A percentile compares a stretch with the other conserved stretches of the same genome.
Conservation (phyloP, 1,284 basidiomycete genomes). For the Trichosporon inkin region DNA sequence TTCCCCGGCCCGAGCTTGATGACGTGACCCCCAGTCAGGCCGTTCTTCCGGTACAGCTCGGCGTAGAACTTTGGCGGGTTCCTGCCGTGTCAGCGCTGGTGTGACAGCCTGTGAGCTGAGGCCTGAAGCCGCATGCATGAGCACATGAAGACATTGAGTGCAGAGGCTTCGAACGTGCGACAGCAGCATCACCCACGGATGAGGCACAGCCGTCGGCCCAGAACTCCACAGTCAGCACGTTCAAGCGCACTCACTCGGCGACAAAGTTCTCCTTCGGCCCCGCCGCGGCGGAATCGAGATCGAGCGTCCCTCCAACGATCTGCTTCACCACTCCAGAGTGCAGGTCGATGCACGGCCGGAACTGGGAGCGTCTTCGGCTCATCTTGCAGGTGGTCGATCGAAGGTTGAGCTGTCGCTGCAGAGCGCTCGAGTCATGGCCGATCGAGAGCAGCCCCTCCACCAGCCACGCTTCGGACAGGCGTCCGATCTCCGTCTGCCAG, state of each 20-base stretch:
- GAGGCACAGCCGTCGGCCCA: no score
- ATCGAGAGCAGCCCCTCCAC: no score
- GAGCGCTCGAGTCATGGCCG: no score
- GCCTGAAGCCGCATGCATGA: no score
- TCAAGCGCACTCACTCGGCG: slow-evolving; percentile 63
- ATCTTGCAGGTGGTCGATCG: background rate
- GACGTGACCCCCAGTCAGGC: slow-evolving; percentile 82
- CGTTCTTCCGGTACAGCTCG: slow-evolving; percentile 65
- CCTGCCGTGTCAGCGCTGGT: slow-evolving; percentile 54
- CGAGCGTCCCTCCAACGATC: slow-evolving; percentile 90
- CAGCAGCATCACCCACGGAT: no score
- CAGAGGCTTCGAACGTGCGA: no score
- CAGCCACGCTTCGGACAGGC: no score
- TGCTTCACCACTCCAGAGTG: slow-evolving; percentile 95
- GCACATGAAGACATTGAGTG: no score
- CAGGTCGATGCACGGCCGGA: slow-evolving; percentile 95
- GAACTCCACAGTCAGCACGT: no score
- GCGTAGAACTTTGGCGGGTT: slow-evolving; percentile 79
- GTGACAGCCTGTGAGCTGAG: no score
- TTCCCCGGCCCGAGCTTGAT: slow-evolving; percentile 91
- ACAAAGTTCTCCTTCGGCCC: slow-evolving; percentile 87
- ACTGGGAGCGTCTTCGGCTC: slow-evolving; percentile 52
- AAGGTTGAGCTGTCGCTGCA: no score
- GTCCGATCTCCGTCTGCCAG: no score
- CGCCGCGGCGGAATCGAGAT: slow-evolving; percentile 52